Evolutionary conservation across 1,139 yeast species (phyloP), one percentile per base, ranked within the genome.

Genomic region (Pichia sp.): DNA sequence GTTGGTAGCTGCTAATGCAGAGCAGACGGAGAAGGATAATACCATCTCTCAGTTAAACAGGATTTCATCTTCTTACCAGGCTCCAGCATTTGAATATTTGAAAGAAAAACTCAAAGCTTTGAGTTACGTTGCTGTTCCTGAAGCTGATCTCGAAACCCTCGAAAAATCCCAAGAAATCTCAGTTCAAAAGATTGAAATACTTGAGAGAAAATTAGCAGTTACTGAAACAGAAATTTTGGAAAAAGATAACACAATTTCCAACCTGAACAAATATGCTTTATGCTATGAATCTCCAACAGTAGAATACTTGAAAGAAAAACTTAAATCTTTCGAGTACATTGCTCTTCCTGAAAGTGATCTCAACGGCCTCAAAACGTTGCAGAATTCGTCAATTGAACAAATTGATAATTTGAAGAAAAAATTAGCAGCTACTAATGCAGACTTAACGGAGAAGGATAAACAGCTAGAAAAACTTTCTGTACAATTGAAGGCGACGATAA

Each of bases 81-180:
- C 40, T 36, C 40, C 40, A 44, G 54, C 66, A 6, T 38, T 63
- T 11, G 73, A 71, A 1, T 68, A 64, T 49, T 16, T 54, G 10
- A 38, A 45, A 8, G 50, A 55, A 36, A 56, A 57, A 36, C 29
- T 54, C 2, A 6, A 2, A 11, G 6, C 16, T 6, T 45, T 44
- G 1, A 34, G 19, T 11, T 45, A 44, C 43, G 31, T 45, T 30
- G 45, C 50, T 11, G 8, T 53, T 36, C 5, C 31, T 1, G 36
- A 44, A 7, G 8, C 38, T 1, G 54, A 53, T 1, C 52, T 19
- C 15, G 23, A 4, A 6, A 36, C 29, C 15, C 47, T 44, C 15
- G 29, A 32, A 45, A 4, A n/a, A 11, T 13, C 34, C 1, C 43
- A 52, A 2, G 29, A 30, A 7, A 42, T 45, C 10, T 26, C 47